A percentile compares a stretch with the other conserved stretches of the same genome.
These are phyloP conservation scores for Vigna mungo DNA, from an alignment of 306 rosid species.

Conservation along the genomic window DNA sequence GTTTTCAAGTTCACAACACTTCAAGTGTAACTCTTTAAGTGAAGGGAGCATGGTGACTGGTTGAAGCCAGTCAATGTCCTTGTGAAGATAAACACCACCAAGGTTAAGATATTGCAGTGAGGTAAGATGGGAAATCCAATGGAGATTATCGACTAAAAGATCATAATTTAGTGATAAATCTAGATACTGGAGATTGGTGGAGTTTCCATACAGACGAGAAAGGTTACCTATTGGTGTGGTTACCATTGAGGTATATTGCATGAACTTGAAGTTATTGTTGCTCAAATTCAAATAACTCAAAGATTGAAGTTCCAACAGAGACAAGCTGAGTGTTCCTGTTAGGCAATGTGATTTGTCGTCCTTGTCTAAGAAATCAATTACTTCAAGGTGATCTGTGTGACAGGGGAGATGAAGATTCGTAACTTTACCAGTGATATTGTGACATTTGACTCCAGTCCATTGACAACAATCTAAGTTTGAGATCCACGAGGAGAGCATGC, in stretches of 20 bases:
- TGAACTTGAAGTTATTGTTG: slow-evolving; percentile 6
- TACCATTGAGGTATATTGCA: background rate
- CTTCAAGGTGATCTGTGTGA: background rate
- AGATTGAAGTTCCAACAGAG: slow-evolving; percentile 28
- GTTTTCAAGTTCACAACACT: slow-evolving; percentile 34
- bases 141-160: background rate
- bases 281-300: slow-evolving; percentile 10
- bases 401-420: background rate
- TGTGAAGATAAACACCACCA: background rate
- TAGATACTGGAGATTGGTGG: background rate
- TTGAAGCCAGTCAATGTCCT: slow-evolving; percentile 29
- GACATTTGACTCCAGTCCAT: slow-evolving; percentile 17
- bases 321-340: background rate
- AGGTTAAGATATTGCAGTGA: slow-evolving; percentile 33
- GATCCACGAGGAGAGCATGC: background rate
- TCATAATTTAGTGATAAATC: slow-evolving; percentile 24
- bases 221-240: background rate
- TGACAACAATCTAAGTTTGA: slow-evolving; percentile 12
- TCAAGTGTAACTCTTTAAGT: slow-evolving; percentile 37
- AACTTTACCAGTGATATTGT: background rate
- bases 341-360: slow-evolving; percentile 11
- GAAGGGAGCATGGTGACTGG: slow-evolving; percentile 41
- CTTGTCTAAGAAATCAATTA: background rate
- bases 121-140: slow-evolving; percentile 6
- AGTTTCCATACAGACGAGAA: background rate